phyloP scores from a whole-genome alignment of 1,139 yeast species.

The Diutina sp. region DNA sequence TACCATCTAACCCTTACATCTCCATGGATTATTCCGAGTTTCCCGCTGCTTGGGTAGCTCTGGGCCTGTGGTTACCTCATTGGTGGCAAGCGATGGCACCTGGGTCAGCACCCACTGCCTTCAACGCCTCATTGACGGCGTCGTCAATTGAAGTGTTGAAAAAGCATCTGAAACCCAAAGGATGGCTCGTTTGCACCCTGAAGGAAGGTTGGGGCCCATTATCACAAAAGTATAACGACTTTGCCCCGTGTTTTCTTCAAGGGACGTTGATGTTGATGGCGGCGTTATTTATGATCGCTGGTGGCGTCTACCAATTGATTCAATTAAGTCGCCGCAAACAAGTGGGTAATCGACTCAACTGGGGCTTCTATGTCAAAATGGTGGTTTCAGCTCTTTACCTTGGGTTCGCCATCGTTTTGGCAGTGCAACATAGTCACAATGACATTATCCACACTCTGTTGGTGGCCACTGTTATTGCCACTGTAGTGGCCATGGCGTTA shows the following conservation, averaged over 20 bases:
- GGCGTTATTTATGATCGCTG: conserved; percentile 38
- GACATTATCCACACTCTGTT: conserved; percentile 35
- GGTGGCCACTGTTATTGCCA: conserved; percentile 15
- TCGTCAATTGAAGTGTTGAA: neutral
- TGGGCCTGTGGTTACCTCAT: neutral
- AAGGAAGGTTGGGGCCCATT: conserved; percentile 70
- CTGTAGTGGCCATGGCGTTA: conserved; percentile 39
- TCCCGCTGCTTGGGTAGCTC: neutral
- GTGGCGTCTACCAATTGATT: conserved; percentile 37
- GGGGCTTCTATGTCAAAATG: conserved; percentile 32
- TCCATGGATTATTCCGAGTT: neutral
- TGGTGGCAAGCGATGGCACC: neutral
- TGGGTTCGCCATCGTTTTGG: conserved; percentile 16
- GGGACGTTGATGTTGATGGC: conserved; percentile 47
- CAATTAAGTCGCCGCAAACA: conserved; percentile 14
- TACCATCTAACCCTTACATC: neutral
- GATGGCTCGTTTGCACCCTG: neutral
- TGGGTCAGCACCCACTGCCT: neutral
- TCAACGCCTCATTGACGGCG: neutral
- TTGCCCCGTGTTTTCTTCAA: conserved; percentile 74
- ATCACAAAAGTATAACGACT: conserved; percentile 43
- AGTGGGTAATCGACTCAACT: conserved; percentile 21
- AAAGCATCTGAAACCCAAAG: neutral
- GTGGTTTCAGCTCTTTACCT: conserved; percentile 29
- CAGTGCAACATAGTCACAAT: conserved; percentile 10